These are phyloP conservation scores for Suaeda aralocaspica DNA, from an alignment of 148 eudicot species.

Conservation along the genomic window DNA sequence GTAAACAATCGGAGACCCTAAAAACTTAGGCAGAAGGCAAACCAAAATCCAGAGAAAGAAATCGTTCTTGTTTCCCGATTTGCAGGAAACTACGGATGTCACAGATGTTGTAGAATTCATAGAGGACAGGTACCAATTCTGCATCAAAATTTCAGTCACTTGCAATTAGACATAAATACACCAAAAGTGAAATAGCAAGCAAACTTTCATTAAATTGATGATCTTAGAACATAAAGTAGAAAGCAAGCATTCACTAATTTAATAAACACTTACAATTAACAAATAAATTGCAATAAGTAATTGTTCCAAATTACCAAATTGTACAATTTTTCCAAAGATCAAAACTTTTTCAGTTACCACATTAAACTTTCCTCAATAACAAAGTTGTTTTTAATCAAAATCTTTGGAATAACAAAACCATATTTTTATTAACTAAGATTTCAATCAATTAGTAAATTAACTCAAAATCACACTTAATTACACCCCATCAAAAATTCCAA, in stretches of 20 bases:
- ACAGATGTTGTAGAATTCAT: conserved; percentile 71
- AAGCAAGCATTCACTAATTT: background rate
- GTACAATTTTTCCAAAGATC: background rate
- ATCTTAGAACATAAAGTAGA: no score
- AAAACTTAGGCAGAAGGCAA: conserved; percentile 59
- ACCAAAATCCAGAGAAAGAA: conserved; percentile 55
- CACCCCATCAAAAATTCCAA: background rate
- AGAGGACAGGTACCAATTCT: conserved; percentile 67
- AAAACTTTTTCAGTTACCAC: background rate
- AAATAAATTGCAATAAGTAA: no score
- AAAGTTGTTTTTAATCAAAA: no score
- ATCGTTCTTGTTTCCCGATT: conserved; percentile 81
- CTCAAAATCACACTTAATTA: no score
- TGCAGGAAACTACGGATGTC: conserved; percentile 83
- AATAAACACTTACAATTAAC: background rate
- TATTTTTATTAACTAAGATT: no score
- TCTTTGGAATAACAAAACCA: background rate
- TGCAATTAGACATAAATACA: background rate
- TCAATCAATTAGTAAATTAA: no score
- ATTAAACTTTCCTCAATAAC: background rate
- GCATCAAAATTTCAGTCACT: conserved; percentile 18
- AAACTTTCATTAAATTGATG: no score
- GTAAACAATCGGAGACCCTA: conserved; percentile 37
- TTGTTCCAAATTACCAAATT: background rate
- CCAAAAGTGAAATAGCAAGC: background rate